A percentile compares a stretch with the other conserved stretches of the same genome.
Conservation (phyloP, 1,284 basidiomycete genomes). For the Puccinia polysora region DNA sequence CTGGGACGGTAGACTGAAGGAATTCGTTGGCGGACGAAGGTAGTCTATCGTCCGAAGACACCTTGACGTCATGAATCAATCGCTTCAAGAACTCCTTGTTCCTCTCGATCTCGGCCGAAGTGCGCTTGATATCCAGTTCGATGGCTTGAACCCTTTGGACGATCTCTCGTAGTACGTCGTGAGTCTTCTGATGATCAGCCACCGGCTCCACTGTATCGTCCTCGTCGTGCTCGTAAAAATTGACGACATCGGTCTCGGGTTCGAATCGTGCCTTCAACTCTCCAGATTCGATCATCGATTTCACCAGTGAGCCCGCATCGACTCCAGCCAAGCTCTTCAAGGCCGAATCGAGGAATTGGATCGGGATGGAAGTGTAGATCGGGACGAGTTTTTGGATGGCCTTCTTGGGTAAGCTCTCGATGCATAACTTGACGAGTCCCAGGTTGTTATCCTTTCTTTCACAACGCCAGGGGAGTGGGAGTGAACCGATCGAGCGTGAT, state of each 20-base stretch:
- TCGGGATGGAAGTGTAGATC: slow-evolving; percentile 33
- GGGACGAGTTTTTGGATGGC: slow-evolving; percentile 23
- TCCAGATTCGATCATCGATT: slow-evolving; percentile 29
- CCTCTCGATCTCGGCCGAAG: slow-evolving; percentile 6
- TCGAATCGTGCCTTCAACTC: slow-evolving; percentile 22
- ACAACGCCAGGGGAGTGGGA: too few relatives aligned
- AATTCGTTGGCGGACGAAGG: slow-evolving; percentile 2
- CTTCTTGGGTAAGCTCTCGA: slow-evolving; percentile 11
- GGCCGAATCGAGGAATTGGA: background rate
- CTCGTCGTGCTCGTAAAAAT: background rate
- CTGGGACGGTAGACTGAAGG: background rate
- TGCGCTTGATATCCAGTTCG: slow-evolving; percentile 1
- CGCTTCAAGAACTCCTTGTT: slow-evolving; percentile 22
- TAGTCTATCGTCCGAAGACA: background rate
- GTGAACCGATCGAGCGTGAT: too few relatives aligned
- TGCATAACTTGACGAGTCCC: slow-evolving; percentile 28
- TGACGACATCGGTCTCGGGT: background rate
- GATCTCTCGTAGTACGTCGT: background rate
- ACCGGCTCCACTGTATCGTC: background rate
- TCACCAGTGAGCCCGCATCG: background rate
- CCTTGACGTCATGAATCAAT: background rate
- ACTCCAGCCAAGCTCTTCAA: background rate
- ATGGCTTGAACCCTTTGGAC: slow-evolving; percentile 2
- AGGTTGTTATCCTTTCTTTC: slow-evolving; percentile 34
- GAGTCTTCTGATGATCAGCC: background rate